Evolutionary conservation across 257 asterid genomes (phyloP), one percentile per base, ranked within the genome.

Genomic region (Nicotiana benthamiana): DNA sequence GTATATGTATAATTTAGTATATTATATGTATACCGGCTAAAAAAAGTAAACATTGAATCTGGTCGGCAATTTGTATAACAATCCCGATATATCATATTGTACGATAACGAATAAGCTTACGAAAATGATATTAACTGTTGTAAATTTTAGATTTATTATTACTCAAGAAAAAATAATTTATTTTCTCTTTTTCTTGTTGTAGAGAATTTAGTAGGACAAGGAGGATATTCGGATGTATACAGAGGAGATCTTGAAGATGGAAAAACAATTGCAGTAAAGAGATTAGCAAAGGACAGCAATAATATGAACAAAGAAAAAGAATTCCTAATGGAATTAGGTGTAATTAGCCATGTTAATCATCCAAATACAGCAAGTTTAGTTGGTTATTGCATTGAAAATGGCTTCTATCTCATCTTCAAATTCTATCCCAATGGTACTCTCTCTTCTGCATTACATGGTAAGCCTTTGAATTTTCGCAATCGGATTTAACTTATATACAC

Each of bases 201-300:
- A 92, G 98, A 87, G 0, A 90, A 92, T 77, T 16, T 91, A 89
- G 97, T 91, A 20, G 98, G 98, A 85, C 85, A 90, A 85, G 98
- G 98, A 59, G 97, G 98, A 13, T 92, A 90, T 80, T 91, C 98
- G 5, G 91, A 94, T 81, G 98, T 94, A 18, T 94, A 92, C 24
- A 91, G 70, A 83, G 98, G 98, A 26, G 80, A 72, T 78, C 75
- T 89, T 22, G 81, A 77, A 5, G 86, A 87, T 30, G 95, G 92
- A 74, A 43, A 83, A 56, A 85, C 59, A 53, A 88, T 94, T 30
- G 97, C 98, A 15, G 91, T 94, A 63, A 94, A 94, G 87, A 86
- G 95, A 75, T 87, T 94, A 82, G 82, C 94, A 1, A 88, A 90
- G 83, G 96, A 90, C 24, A 85, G 79, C 67, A 89, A 84, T 5